phyloP scores from a whole-genome alignment of 192 early-diverging fungal species.

The Rhizoclosmatium globosum region DNA sequence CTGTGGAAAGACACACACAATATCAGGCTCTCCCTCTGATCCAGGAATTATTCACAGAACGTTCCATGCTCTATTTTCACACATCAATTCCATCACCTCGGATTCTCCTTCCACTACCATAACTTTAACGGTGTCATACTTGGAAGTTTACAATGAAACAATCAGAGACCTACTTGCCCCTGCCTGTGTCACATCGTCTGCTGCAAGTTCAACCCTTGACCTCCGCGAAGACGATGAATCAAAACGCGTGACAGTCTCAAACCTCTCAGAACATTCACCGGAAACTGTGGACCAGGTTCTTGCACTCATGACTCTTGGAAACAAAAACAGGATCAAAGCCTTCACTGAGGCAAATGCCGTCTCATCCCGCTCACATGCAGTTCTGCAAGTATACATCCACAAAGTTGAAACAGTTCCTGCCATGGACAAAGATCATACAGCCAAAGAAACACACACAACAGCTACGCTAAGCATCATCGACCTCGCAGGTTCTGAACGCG shows the following conservation, averaged over 20 bases:
- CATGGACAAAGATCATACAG: background rate
- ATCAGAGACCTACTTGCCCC: slow-evolving; percentile 66
- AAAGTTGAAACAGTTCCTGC: background rate
- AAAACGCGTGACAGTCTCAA: slow-evolving; percentile 71
- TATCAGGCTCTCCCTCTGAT: slow-evolving; percentile 65
- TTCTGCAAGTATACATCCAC: slow-evolving; percentile 61
- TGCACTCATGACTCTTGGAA: slow-evolving; percentile 57
- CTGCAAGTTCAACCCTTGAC: slow-evolving; percentile 53
- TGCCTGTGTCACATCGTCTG: background rate
- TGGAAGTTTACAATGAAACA: slow-evolving; percentile 73
- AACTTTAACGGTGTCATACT: slow-evolving; percentile 52
- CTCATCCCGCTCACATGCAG: slow-evolving; percentile 77
- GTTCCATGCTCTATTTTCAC: slow-evolving; percentile 71
- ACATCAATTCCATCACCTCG: slow-evolving; percentile 29
- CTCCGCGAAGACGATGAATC: slow-evolving; percentile 77
- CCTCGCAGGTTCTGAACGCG: slow-evolving; percentile 75
- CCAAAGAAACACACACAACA: background rate
- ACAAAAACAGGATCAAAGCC: slow-evolving; percentile 75
- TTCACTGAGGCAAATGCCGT: slow-evolving; percentile 79
- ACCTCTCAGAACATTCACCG: slow-evolving; percentile 64
- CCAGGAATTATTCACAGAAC: slow-evolving; percentile 72
- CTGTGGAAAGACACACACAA: slow-evolving; percentile 84
- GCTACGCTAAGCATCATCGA: slow-evolving; percentile 74
- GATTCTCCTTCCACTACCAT: background rate
- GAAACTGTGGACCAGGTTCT: slow-evolving; percentile 63